phyloP scores from a whole-genome alignment of 345 rosid genomes.

The Erodium maritimum region DNA sequence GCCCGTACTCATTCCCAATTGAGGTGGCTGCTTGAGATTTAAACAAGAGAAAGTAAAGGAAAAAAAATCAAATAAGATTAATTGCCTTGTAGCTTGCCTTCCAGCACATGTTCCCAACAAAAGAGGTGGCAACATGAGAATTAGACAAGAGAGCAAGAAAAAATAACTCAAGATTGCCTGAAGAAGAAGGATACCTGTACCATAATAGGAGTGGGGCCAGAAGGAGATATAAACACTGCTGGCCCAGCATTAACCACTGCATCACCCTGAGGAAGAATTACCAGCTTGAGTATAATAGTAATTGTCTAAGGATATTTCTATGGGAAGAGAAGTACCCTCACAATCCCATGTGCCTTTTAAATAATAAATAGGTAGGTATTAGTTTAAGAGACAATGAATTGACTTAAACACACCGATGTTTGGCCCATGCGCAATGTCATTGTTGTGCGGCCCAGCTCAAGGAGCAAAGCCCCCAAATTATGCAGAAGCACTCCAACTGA shows the following conservation, averaged over 20 bases:
- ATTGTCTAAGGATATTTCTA: not conserved
- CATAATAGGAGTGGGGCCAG: conserved; percentile 40
- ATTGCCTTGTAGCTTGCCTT: too few species aligned
- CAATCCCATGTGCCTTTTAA: not conserved
- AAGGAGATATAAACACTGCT: conserved; percentile 36
- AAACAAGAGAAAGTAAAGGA: conserved; percentile 7
- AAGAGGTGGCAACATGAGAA: conserved; percentile 27
- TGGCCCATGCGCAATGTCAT: conserved; percentile 48
- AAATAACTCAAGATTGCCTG: not conserved
- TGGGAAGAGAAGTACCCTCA: not conserved
- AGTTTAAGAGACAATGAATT: not conserved
- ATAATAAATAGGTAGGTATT: not conserved
- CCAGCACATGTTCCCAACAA: too few species aligned
- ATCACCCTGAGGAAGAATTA: conserved; percentile 29
- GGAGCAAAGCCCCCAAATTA: conserved; percentile 42
- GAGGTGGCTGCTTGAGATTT: conserved; percentile 26
- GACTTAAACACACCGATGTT: conserved; percentile 33
- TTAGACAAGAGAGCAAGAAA: conserved; percentile 8
- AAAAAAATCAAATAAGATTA: not conserved
- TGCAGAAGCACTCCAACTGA: conserved; percentile 39
- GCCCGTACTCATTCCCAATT: conserved; percentile 34
- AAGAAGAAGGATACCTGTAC: conserved; percentile 17
- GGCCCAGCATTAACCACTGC: conserved; percentile 54
- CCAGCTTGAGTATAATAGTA: not conserved
- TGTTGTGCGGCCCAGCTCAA: conserved; percentile 52